A percentile compares a stretch with the other conserved stretches of the same genome.
These are phyloP conservation scores for Nothophoma quercina DNA, from an alignment of 2,329 filamentous ascomycete species.

Conservation along the genomic window DNA sequence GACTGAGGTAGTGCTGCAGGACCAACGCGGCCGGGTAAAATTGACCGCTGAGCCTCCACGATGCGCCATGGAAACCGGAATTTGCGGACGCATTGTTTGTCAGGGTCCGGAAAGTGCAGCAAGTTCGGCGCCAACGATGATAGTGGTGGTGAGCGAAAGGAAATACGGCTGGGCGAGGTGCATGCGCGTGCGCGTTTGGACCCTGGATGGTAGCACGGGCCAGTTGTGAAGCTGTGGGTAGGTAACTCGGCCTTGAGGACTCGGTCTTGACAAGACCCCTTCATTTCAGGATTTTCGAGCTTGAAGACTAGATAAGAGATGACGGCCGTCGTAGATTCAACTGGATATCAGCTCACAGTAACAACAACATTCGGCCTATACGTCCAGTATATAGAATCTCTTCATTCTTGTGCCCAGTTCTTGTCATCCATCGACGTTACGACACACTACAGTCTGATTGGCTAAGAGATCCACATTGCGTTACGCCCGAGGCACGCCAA, in stretches of 20 bases:
- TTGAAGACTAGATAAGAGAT: constrained; percentile 10
- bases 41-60: constrained; percentile 6
- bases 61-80: constrained; percentile 4
- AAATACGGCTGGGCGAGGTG: constrained; percentile 9
- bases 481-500: constrained; percentile 34
- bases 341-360: background rate
- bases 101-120: constrained; percentile 1
- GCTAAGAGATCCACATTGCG: constrained; percentile 1
- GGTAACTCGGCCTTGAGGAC: constrained; percentile 4
- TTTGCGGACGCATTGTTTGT: background rate
- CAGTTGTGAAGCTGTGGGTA: too few species aligned
- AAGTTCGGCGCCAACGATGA: constrained; percentile 1
- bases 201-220: constrained; percentile 11
- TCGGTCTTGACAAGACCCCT: constrained; percentile 11
- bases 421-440: constrained; percentile 5
- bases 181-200: constrained; percentile 6
- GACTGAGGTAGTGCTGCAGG: background rate
- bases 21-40: background rate
- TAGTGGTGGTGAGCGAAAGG: constrained; percentile 4
- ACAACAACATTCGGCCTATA: background rate
- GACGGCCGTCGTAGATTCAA: background rate
- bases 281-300: constrained; percentile 15
- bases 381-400: background rate
- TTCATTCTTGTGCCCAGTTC: constrained; percentile 6
- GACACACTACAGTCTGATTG: constrained; percentile 13